A percentile compares a stretch with the other conserved stretches of the same genome.
Evolutionary conservation across 768 basidiomycete species (phyloP).

Genomic region (Pleurotus sapidus): DNA sequence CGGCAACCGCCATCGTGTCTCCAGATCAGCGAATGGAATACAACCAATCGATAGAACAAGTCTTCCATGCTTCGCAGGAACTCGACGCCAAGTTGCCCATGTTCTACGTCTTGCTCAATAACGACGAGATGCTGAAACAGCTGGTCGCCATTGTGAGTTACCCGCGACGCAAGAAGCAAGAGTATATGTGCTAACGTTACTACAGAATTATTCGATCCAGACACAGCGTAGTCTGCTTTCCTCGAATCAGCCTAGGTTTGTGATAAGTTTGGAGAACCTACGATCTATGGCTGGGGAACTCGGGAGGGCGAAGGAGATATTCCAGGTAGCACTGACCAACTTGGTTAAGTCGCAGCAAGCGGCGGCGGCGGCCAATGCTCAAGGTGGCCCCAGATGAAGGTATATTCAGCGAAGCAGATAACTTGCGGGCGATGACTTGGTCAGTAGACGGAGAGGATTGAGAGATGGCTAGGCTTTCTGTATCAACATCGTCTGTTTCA

Average conservation of each 20-base stretch:
- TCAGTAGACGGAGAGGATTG: no score
- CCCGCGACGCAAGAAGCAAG: background rate
- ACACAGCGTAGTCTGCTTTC: slow-evolving; percentile 21
- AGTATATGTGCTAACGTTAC: background rate
- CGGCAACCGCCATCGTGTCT: slow-evolving; percentile 27
- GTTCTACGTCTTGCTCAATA: slow-evolving; percentile 42
- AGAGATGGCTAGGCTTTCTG: no score
- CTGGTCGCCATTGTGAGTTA: slow-evolving; percentile 52
- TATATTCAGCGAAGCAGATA: no score
- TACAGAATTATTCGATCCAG: slow-evolving; percentile 22
- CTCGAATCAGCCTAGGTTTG: slow-evolving; percentile 15
- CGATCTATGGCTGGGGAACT: slow-evolving; percentile 3
- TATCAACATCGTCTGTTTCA: no score
- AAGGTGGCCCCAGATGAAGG: background rate
- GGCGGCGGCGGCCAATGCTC: background rate
- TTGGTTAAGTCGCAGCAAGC: background rate
- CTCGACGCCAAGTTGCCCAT: slow-evolving; percentile 50
- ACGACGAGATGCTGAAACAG: slow-evolving; percentile 46
- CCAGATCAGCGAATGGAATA: slow-evolving; percentile 55
- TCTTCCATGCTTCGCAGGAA: slow-evolving; percentile 41
- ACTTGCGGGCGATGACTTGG: no score
- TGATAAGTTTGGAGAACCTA: slow-evolving; percentile 6
- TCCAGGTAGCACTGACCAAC: background rate
- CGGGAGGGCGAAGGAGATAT: slow-evolving; percentile 1
- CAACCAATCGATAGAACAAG: slow-evolving; percentile 44